These are phyloP conservation scores for Dactylella cylindrospora DNA, from an alignment of 2,329 filamentous ascomycete genomes.

Conservation along the genomic window DNA sequence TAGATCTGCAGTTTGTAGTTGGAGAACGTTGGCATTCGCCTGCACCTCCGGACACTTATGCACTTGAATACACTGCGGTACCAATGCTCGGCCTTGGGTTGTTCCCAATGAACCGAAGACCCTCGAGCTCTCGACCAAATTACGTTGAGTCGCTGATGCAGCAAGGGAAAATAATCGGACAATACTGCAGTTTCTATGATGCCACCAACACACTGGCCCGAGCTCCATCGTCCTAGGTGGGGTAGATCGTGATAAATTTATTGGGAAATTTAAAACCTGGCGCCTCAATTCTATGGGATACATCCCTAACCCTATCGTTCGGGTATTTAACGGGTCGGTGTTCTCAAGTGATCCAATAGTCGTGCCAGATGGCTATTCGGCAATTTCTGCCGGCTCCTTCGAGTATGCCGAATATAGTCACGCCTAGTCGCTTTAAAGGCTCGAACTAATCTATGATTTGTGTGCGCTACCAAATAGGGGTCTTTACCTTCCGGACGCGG, in stretches of 20 bases:
- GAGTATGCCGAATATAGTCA: too few relatives aligned
- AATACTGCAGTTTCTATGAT: constrained; percentile 15
- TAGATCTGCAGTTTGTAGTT: constrained; percentile 10
- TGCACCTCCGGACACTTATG: neutral
- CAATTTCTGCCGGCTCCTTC: too few relatives aligned
- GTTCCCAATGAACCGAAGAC: neutral
- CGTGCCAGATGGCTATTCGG: too few relatives aligned
- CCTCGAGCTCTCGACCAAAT: neutral
- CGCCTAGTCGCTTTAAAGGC: too few relatives aligned
- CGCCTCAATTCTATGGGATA: too few relatives aligned
- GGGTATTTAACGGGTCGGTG: too few relatives aligned
- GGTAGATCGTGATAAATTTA: constrained; percentile 12
- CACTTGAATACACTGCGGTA: neutral
- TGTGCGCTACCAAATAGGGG: too few relatives aligned
- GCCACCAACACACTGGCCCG: neutral
- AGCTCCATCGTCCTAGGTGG: constrained; percentile 6
- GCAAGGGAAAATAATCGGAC: constrained; percentile 15
- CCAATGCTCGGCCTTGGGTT: constrained; percentile 15
- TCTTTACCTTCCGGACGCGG: too few relatives aligned
- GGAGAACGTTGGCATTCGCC: neutral
- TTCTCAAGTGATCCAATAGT: too few relatives aligned
- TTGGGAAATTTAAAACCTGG: constrained; percentile 6
- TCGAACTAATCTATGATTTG: too few relatives aligned
- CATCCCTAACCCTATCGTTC: too few relatives aligned
- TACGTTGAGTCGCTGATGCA: constrained; percentile 1